Percentiles rank a stretch among this genome's conserved stretches.
Evolutionary conservation across 371 early-diverging fungal genomes (phyloP).

Genomic region (Enterocytospora artemiae): DNA sequence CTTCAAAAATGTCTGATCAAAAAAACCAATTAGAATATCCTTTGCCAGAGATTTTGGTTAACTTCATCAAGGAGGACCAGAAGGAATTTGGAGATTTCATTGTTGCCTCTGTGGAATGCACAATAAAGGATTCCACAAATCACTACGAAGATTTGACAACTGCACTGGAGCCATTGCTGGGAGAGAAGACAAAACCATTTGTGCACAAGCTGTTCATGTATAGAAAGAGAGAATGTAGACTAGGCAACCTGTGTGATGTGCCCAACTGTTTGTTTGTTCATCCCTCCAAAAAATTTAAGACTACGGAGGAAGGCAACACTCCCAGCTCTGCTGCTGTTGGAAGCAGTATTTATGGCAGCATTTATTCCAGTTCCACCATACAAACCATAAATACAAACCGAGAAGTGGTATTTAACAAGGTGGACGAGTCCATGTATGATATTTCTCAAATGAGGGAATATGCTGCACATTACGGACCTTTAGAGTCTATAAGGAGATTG

Average conservation of each 20-base stretch:
- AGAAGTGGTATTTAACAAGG: slow-evolving; percentile 45
- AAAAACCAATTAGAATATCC: neutral
- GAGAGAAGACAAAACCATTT: slow-evolving; percentile 38
- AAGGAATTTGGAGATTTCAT: slow-evolving; percentile 1
- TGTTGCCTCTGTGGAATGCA: slow-evolving; percentile 4
- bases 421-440: slow-evolving; percentile 14
- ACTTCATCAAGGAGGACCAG: neutral
- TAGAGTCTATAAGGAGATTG: slow-evolving; percentile 15
- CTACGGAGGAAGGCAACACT: neutral
- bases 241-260: slow-evolving; percentile 23
- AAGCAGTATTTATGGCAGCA: neutral
- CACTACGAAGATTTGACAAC: slow-evolving; percentile 20
- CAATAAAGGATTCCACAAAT: slow-evolving; percentile 17
- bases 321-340: neutral
- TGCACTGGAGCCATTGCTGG: slow-evolving; percentile 34
- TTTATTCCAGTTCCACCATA: neutral
- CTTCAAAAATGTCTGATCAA: too few relatives aligned
- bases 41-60: neutral
- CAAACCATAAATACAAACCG: neutral
- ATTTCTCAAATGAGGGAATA: slow-evolving; percentile 17
- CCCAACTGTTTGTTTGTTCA: slow-evolving; percentile 29
- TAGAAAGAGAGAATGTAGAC: slow-evolving; percentile 39
- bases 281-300: slow-evolving; percentile 6
- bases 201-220: slow-evolving; percentile 51
- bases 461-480: slow-evolving; percentile 31